These are phyloP conservation scores for Cicer chorassanicum DNA, from an alignment of 306 rosid genomes.

Conservation along the genomic window DNA sequence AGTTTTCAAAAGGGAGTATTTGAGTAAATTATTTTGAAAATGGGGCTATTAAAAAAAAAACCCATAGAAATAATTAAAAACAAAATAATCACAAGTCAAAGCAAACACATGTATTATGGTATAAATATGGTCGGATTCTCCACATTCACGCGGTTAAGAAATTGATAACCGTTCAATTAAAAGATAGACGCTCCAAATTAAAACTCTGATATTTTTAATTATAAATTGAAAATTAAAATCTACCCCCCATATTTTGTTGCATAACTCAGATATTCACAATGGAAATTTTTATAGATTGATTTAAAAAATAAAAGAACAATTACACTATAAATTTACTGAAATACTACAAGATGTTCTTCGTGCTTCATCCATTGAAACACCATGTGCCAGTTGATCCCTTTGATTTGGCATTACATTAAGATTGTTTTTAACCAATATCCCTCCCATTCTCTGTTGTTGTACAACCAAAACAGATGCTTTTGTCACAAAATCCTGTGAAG, in stretches of 20 bases:
- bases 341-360: slow-evolving; percentile 50
- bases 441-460: slow-evolving; percentile 67
- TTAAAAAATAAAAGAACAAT: background rate
- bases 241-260: background rate
- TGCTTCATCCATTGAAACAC: slow-evolving; percentile 21
- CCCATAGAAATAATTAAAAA: no score
- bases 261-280: background rate
- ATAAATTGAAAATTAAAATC: no score
- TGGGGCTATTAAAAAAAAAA: no score
- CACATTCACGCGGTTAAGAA: no score
- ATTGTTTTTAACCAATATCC: slow-evolving; percentile 26
- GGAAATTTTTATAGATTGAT: background rate
- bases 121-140: no score
- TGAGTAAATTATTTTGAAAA: no score
- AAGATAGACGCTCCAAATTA: no score
- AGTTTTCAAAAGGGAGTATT: no score
- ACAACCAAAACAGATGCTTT: slow-evolving; percentile 67
- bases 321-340: slow-evolving; percentile 39
- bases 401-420: background rate
- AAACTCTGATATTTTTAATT: no score
- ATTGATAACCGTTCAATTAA: no score
- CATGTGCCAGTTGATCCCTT: slow-evolving; percentile 45
- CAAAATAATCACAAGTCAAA: no score
- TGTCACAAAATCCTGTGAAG: slow-evolving; percentile 58
- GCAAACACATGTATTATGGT: no score